Evolutionary conservation across 768 basidiomycete species (phyloP), one percentile per base, ranked within the genome.

Genomic region (Serpula lacrymans): DNA sequence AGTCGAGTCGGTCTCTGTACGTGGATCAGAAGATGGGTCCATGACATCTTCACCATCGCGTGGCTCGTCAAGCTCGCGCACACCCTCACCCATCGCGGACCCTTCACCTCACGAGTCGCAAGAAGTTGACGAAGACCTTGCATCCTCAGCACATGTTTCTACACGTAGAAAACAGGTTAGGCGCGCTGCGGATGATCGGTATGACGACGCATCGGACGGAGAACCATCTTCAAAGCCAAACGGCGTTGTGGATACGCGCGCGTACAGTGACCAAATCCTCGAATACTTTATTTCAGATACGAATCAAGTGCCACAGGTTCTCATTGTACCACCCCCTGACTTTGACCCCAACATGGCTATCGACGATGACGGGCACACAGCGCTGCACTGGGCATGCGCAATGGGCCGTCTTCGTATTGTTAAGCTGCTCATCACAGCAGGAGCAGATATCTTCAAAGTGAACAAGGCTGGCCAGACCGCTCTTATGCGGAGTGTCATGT

Each of bases 271-370:
- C 64, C 88, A 92, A 59, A 92, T 99, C 45, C 74, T 99, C 51
- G 95, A 97, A 68, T 98, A 96, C 67, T 99, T 98, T 63, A 92
- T 99, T 51, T 95, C 95, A 32, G 96, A 99, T 64, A 88, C 92
- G 28, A 86, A 88, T 46, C 87, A 91, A 56, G 82, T 94, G 22
- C 96, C 96, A 7, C 74, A 78, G 17, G 70, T 96, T 42, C 82
- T 99, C 51, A 82, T 95, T 45, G 76, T 75, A 28, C 96, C 93
- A 12, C 93, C 95, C 5, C 57, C 77, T 28, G 88, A 96, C 63
- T 94, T 96, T 59, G 92, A 98, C 60, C 82, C 96, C 10, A 92
- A 98, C 54, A 87, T 93, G 71, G 82, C 85, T 24, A 98, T 99
- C 46, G 96, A 99, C 66, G 96, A 98, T 48, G 96, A 99, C 57